Percentiles rank a stretch among this genome's conserved stretches.
phyloP scores from a whole-genome alignment of 257 asterid genomes.

The Solanum sitiens region DNA sequence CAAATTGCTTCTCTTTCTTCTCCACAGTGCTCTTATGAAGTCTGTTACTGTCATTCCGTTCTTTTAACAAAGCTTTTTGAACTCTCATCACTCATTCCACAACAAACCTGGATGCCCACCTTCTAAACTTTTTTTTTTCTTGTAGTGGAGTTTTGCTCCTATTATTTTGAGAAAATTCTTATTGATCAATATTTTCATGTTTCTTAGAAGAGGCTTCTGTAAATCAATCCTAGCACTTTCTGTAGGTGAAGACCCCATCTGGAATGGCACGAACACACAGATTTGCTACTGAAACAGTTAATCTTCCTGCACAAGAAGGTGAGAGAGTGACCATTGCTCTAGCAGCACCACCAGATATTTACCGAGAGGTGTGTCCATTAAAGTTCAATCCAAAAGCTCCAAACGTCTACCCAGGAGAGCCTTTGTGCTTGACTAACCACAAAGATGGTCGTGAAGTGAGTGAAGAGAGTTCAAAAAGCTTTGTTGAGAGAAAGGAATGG shows the following conservation, averaged over 20 bases:
- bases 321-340: constrained; percentile 86
- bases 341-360: constrained; percentile 68
- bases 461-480: too few species aligned
- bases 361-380: constrained; percentile 67
- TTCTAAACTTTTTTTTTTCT: background rate
- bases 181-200: background rate
- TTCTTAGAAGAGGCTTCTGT: background rate
- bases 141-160: background rate
- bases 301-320: constrained; percentile 90
- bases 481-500: too few species aligned
- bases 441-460: constrained; percentile 82
- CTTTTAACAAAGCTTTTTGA: too few species aligned
- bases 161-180: background rate
- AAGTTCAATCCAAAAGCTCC: constrained; percentile 74
- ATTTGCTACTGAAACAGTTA: constrained; percentile 94
- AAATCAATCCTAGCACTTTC: constrained; percentile 3
- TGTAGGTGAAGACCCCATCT: constrained; percentile 84
- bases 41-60: too few species aligned
- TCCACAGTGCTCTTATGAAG: too few species aligned
- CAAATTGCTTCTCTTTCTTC: too few species aligned
- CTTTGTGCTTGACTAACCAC: constrained; percentile 83
- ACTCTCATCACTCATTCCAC: too few species aligned
- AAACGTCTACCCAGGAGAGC: constrained; percentile 81
- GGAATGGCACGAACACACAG: constrained; percentile 86
- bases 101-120: too few species aligned